A percentile compares a stretch with the other conserved stretches of the same genome.
Conservation (phyloP, 208 protist species). For the Leishmania tarentolae region DNA sequence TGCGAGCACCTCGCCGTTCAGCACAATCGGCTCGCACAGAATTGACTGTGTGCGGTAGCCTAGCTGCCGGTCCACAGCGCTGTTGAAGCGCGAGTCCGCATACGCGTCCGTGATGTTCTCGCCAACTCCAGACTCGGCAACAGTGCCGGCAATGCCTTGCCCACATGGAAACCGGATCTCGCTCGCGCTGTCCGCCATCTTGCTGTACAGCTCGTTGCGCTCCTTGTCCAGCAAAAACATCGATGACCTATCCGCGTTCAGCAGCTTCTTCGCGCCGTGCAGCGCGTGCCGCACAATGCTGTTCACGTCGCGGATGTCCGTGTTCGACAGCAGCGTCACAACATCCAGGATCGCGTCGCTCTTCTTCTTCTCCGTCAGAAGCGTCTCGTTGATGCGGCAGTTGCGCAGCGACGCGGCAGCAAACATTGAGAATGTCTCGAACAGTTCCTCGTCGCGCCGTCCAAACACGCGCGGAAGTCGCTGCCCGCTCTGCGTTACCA, state of each 20-base stretch:
- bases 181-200: conserved; percentile 66
- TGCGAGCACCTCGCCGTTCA: conserved; percentile 82
- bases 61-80: conserved; percentile 72
- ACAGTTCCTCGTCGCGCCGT: conserved; percentile 66
- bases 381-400: conserved; percentile 65
- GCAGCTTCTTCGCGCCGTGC: conserved; percentile 71
- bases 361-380: conserved; percentile 73
- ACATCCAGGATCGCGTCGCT: conserved; percentile 70
- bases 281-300: conserved; percentile 70
- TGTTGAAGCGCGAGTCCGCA: conserved; percentile 75
- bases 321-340: conserved; percentile 73
- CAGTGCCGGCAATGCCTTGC: conserved; percentile 75
- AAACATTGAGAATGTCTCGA: conserved; percentile 75
- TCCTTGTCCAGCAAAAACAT: conserved; percentile 85
- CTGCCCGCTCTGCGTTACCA: conserved; percentile 58
- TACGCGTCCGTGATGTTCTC: conserved; percentile 83
- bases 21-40: conserved; percentile 80
- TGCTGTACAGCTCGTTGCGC: conserved; percentile 81
- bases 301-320: conserved; percentile 76
- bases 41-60: conserved; percentile 82
- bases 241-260: conserved; percentile 70
- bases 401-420: conserved; percentile 73
- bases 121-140: conserved; percentile 62
- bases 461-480: conserved; percentile 52
- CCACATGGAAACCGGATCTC: conserved; percentile 82